A percentile compares a stretch with the other conserved stretches of the same genome.
phyloP scores from a whole-genome alignment of 495 filamentous ascomycete genomes.

The Aspergillus saccharolyticus region DNA sequence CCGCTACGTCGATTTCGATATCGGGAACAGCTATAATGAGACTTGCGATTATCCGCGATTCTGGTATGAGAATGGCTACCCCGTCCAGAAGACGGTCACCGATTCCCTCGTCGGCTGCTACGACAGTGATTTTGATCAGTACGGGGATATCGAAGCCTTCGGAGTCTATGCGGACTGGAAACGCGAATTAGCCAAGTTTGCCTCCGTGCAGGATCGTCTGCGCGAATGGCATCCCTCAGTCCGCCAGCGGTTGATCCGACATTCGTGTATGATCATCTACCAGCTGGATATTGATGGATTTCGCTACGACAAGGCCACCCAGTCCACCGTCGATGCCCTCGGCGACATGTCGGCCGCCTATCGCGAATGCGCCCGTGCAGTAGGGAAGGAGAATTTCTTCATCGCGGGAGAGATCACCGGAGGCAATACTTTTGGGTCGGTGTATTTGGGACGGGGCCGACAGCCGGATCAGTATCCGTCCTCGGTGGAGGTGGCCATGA shows the following conservation, averaged over 20 bases:
- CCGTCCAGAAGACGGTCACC: slow-evolving; percentile 38
- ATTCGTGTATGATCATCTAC: slow-evolving; percentile 60
- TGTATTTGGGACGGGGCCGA: slow-evolving; percentile 62
- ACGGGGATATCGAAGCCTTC: slow-evolving; percentile 63
- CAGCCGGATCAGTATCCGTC: slow-evolving; percentile 45
- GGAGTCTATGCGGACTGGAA: slow-evolving; percentile 65
- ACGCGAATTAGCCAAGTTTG: slow-evolving; percentile 65
- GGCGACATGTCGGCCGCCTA: slow-evolving; percentile 49
- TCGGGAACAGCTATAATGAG: slow-evolving; percentile 52
- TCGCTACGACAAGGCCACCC: slow-evolving; percentile 63
- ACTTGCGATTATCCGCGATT: slow-evolving; percentile 61
- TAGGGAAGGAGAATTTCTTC: slow-evolving; percentile 60
- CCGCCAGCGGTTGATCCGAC: slow-evolving; percentile 52
- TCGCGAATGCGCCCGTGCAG: slow-evolving; percentile 48
- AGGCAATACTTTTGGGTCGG: slow-evolving; percentile 57
- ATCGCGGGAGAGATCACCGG: slow-evolving; percentile 59
- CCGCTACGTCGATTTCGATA: slow-evolving; percentile 57
- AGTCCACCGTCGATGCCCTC: slow-evolving; percentile 59
- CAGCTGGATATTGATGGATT: slow-evolving; percentile 63
- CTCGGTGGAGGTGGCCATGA: slow-evolving; percentile 40
- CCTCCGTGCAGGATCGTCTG: slow-evolving; percentile 68
- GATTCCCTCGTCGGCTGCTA: slow-evolving; percentile 53
- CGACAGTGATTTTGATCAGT: slow-evolving; percentile 66
- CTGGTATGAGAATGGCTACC: slow-evolving; percentile 58
- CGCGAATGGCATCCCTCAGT: slow-evolving; percentile 64